Evolutionary conservation across 2,329 filamentous ascomycete genomes (phyloP).

Genomic region (Aspergillus fumigatiaffinis): DNA sequence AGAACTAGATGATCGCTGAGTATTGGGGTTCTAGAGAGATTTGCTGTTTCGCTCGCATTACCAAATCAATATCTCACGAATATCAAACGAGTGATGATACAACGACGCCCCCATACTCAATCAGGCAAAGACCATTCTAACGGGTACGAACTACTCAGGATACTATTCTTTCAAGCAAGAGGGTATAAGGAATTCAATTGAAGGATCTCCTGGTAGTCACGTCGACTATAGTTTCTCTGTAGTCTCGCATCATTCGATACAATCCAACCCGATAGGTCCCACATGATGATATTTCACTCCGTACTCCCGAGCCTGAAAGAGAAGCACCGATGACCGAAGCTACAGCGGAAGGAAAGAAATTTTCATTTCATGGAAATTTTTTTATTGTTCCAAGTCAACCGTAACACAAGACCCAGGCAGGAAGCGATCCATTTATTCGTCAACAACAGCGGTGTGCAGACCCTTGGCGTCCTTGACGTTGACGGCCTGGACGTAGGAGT

Average conservation of each 20-base stretch:
- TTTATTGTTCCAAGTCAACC: neutral
- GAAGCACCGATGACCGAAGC: neutral
- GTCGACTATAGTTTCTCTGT: neutral
- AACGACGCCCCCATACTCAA: too few relatives aligned
- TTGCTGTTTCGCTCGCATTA: too few relatives aligned
- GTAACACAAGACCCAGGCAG: neutral
- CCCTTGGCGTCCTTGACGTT: conserved; percentile 99
- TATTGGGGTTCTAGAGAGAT: too few relatives aligned
- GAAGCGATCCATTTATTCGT: conserved; percentile 45
- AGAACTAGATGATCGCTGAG: too few relatives aligned
- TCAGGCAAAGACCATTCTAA: too few relatives aligned
- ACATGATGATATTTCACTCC: neutral
- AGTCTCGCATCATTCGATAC: neutral
- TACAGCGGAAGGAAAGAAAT: neutral
- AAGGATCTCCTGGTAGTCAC: neutral
- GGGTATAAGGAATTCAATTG: neutral
- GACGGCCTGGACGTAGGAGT: conserved; percentile 99
- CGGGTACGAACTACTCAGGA: neutral
- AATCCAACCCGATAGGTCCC: neutral
- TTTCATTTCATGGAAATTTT: neutral
- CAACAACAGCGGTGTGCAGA: conserved; percentile 84
- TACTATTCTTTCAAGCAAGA: neutral
- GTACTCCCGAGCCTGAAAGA: neutral
- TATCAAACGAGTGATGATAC: too few relatives aligned
- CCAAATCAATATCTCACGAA: too few relatives aligned